Base-by-base conservation (phyloP, 495 filamentous ascomycete genomes). In the Penicillium odoratum region DNA sequence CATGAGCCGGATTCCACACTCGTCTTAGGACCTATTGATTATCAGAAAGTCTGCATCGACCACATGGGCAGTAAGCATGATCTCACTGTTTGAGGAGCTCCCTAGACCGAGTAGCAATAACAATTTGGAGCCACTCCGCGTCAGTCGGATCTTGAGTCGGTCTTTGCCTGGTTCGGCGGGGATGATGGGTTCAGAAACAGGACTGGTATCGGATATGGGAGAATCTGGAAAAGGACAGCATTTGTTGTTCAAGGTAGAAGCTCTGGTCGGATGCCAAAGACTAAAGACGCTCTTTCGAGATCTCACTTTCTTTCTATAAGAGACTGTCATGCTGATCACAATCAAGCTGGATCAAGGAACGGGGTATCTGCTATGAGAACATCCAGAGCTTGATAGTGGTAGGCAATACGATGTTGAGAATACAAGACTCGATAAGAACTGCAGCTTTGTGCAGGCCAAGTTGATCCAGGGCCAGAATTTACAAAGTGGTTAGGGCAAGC, bases 121-220 rank as follows among this genome's bases (percentile, higher is more conserved):
- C 9, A 69, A 29, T 36, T 65, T 67, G 6, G 67, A 69, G 33
- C 67, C 59, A 57, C 64, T 69, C 10, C 62, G 59, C 3, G 61
- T 65, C 16, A 69, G 28, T n/a, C 59, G 59, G 10, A 48, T 33
- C 18, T 48, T 62, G 3, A 69, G 48, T 13, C 64, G 59, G 44
- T 53, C 36, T 48, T 50, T 65, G 21, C 51, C 26, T 5, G 30
- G 13, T 13, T 45, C 26, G 11, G 48, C 46, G 10, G 9, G 49
- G 28, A 57, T 51, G 25, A 47, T 56, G 29, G 59, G 51, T 28
- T 70, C 69, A 7, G 64, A 62, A 16, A 53, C 55, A 18, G 66
- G 60, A 31, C 55, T 67, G 28, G 31, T 18, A 30, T 73, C 72
- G 10, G 75, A 70, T 40, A 66, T 30, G 15, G 61, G 60, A 9